A percentile compares a stretch with the other conserved stretches of the same genome.
Evolutionary conservation across 768 basidiomycete genomes (phyloP).

Genomic region (Tylopilus cervinicoccineus): DNA sequence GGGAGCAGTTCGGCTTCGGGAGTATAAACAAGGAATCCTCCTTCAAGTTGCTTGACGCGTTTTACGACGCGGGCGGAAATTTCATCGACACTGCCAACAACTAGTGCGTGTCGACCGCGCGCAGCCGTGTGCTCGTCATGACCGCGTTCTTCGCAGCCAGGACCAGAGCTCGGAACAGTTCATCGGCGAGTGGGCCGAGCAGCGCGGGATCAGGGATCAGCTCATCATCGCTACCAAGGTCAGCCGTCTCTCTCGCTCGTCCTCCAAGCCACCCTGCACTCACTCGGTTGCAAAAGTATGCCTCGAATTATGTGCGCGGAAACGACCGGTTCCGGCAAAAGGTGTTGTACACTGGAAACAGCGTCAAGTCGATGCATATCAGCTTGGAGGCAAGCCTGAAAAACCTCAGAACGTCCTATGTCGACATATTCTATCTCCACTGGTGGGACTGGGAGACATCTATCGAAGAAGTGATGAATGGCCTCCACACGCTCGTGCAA

Average conservation of each 20-base stretch:
- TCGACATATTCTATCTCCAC: constrained; percentile 56
- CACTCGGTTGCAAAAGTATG: constrained; percentile 13
- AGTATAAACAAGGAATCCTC: constrained; percentile 38
- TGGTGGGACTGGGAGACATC: constrained; percentile 47
- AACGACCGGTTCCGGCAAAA: constrained; percentile 17
- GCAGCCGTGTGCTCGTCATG: not conserved
- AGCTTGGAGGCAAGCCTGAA: constrained; percentile 35
- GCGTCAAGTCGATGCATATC: constrained; percentile 32
- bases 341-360: constrained; percentile 36
- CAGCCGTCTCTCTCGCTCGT: too few species aligned
- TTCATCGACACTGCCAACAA: constrained; percentile 47
- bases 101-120: constrained; percentile 36
- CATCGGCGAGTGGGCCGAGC: constrained; percentile 49
- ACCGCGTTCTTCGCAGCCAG: constrained; percentile 30
- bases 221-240: constrained; percentile 46
- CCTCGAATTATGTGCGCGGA: constrained; percentile 16
- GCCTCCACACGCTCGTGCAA: constrained; percentile 39
- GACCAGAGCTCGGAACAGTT: constrained; percentile 53
- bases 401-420: constrained; percentile 54
- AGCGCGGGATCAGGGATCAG: constrained; percentile 41
- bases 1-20: constrained; percentile 32
- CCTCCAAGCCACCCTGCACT: too few species aligned
- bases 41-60: constrained; percentile 46
- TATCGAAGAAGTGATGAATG: constrained; percentile 45
- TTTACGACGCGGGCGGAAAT: constrained; percentile 42